Conservation (phyloP, 805 yeast genomes). For the Lachancea nothofagi region DNA sequence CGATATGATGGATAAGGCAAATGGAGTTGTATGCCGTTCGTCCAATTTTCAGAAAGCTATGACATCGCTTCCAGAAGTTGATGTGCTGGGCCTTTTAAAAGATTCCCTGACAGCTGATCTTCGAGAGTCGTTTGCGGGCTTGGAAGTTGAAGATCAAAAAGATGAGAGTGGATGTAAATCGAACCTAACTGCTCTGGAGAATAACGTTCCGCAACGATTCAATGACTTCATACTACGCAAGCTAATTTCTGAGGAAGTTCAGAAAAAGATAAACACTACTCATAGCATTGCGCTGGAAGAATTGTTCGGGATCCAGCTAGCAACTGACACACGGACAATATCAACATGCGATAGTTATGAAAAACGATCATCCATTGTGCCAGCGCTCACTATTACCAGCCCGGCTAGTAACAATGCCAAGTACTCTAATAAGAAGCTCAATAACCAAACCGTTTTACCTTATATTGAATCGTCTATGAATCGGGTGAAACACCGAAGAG, state of each 20-base stretch:
- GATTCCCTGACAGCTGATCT: slow-evolving; percentile 6
- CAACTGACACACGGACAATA: slow-evolving; percentile 14
- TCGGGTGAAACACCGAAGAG: slow-evolving; percentile 43
- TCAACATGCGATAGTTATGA: slow-evolving; percentile 25
- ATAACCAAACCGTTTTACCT: slow-evolving; percentile 41
- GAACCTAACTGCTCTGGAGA: background rate
- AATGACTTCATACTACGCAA: slow-evolving; percentile 24
- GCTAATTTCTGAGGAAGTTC: slow-evolving; percentile 26
- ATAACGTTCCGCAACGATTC: slow-evolving; percentile 20
- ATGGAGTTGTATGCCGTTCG: slow-evolving; percentile 73
- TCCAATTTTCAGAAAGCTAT: slow-evolving; percentile 65
- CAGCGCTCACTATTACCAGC: slow-evolving; percentile 26
- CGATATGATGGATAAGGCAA: slow-evolving; percentile 85
- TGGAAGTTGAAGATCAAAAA: slow-evolving; percentile 1
- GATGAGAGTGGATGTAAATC: background rate
- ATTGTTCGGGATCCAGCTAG: slow-evolving; percentile 29
- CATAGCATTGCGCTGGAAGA: slow-evolving; percentile 26
- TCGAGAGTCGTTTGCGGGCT: background rate
- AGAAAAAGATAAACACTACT: slow-evolving; percentile 14
- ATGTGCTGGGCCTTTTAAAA: slow-evolving; percentile 7
- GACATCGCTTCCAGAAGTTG: slow-evolving; percentile 34
- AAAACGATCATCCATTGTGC: slow-evolving; percentile 16
- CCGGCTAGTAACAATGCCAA: slow-evolving; percentile 27
- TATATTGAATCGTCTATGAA: slow-evolving; percentile 60
- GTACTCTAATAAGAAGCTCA: slow-evolving; percentile 30